Percentiles rank a stretch among this genome's conserved stretches.
These are phyloP conservation scores for Botrytis fragariae DNA, from an alignment of 2,329 filamentous ascomycete genomes.

Conservation along the genomic window DNA sequence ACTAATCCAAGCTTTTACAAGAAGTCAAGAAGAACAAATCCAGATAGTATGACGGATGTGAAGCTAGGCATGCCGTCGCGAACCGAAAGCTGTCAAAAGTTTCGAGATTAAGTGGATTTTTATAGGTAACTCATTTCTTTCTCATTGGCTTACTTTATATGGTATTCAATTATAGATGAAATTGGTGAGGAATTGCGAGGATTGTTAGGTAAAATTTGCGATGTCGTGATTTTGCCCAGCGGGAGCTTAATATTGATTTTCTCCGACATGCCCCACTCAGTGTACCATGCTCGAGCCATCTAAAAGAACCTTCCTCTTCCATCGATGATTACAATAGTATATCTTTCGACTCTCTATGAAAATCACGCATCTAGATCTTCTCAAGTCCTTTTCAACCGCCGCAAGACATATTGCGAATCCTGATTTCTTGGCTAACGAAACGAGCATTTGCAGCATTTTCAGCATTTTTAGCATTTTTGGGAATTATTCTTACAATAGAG, in stretches of 20 bases:
- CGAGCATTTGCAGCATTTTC: background rate
- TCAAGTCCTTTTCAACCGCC: background rate
- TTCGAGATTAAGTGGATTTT: constrained; percentile 2
- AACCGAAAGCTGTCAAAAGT: background rate
- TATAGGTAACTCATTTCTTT: background rate
- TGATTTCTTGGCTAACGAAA: background rate
- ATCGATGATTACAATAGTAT: background rate
- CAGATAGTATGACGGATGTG: background rate
- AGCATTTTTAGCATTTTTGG: background rate
- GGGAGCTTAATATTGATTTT: background rate
- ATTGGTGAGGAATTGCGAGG: background rate
- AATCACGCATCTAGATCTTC: background rate
- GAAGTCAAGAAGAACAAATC: background rate
- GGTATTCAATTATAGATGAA: background rate
- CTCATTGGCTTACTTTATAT: background rate
- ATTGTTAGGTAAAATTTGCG: constrained; percentile 5
- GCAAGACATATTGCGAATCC: background rate
- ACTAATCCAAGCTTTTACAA: background rate
- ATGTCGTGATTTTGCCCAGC: constrained; percentile 15
- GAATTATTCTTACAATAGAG: background rate
- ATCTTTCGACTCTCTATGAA: background rate
- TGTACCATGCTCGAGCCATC: background rate
- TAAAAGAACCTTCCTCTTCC: background rate
- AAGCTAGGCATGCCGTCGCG: background rate
- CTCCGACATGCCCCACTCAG: constrained; percentile 5